Base-by-base conservation (phyloP, 257 asterid genomes). In the Henckelia pumila region DNA sequence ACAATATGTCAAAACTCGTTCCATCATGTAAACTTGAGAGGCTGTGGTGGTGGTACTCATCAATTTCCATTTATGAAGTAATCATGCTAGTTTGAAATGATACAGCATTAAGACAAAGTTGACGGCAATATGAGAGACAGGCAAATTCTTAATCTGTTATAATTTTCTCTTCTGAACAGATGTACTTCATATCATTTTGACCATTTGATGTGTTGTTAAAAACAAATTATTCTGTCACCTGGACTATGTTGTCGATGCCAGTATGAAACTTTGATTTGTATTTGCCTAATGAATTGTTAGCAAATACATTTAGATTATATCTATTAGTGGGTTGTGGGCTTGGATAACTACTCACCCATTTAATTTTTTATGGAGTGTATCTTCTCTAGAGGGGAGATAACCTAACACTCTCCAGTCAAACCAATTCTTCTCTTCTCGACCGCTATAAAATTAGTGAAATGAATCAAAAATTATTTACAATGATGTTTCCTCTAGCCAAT, bases 11-110 rank as follows among this genome's bases (percentile, higher is more conserved):
- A 9, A 64, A 63, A 57, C 58, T 66, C 66, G 32, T 30, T 60
- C 63, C 59, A 55, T 66, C 72, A 68, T 47, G 66, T 67, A 62
- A 76, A 60, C 29, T 22, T 55, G 30, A 57, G 71, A 71, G 67
- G 52, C 60, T 61, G 26, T 25, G 58, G 70, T 75, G 59, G 49
- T 22, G 49, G 33, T 44, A n/a, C 73, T 49, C 23, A 66, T 25
- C 53, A 56, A 68, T 80, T 32, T 23, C 61, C 50, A 24, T 57
- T 58, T 55, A 11, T 37, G 16, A 71, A 66, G 49, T 68, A 59
- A 8, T 25, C 49, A 35, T 61, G n/a, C 59, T 56, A 35, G 55
- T 63, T 58, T 60, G 61, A 56, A 68, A 64, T 73, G 62, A 76
- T 28, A 64, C 59, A 33, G 24, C 35, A 49, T 44, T 49, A 35